Evolutionary conservation across 176 grass and related monocot species (phyloP), one percentile per base, ranked within the genome.

Genomic region (Oryza australiensis): DNA sequence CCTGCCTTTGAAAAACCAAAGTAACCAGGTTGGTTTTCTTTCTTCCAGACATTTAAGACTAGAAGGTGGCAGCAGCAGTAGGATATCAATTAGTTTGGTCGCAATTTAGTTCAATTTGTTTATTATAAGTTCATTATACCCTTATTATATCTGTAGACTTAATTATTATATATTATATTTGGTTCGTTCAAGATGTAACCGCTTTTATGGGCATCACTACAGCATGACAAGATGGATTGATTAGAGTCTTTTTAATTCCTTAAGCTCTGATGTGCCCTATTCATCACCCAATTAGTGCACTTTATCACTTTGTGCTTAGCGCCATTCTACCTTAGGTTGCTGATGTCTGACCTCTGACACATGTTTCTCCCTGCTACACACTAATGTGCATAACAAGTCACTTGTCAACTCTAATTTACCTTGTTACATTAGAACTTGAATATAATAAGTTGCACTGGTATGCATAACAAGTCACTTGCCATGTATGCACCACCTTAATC

Each of bases 1-100:
- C 34, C 81, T 84, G 70, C 87, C 82, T 76, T 74, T 79, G 65
- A 84, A 91, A 69, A 92, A 93, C 71, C 90, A 85, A 80, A 93
- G 87, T 67, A 99, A 95, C 68, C 90, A 93, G 95, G 90, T 97
- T 88, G 53, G 23, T 60, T 60, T 73, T 78, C 24, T 75, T 48
- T 59, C 22, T 77, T 71, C 18, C 66, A 85, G 24, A 20, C 2
- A 14, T 73, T 70, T 63, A 84, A 37, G 8, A 29, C 60, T 79
- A 37, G 68, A 65, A 72, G 57, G 9, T 9, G 3, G 35, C 28
- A 51, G 9, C 38, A 42, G 48, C 48, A 53, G 48, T 7, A 60
- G 49, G 15, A 60, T 60, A 24, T 60, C 55, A 60, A 60, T 60
- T 24, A 24, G 55, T 24, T 60, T 60, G n/a, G n/a, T n/a, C 23